These are phyloP conservation scores for Tanacetum coccineum DNA, from an alignment of 129 eudicot species.

Conservation along the genomic window DNA sequence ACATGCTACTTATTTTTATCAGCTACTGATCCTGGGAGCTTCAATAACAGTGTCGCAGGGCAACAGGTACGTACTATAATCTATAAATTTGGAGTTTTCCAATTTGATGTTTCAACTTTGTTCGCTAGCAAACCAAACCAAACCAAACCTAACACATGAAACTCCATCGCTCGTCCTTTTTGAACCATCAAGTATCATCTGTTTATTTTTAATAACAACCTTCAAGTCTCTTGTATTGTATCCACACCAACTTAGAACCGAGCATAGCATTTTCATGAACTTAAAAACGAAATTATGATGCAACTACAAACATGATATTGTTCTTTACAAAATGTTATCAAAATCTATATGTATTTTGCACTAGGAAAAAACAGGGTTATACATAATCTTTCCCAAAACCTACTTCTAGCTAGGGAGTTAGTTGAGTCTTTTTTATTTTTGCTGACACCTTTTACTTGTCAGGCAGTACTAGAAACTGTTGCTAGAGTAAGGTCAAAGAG, in stretches of 20 bases:
- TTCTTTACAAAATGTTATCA: not conserved
- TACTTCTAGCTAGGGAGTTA: too few species aligned
- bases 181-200: too few species aligned
- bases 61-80: slow-evolving; percentile 50
- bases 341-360: not conserved
- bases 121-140: slow-evolving; percentile 15
- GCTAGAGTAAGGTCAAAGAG: slow-evolving; percentile 93
- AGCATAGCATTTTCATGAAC: too few species aligned
- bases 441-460: slow-evolving; percentile 31
- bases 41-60: slow-evolving; percentile 78
- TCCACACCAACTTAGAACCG: too few species aligned
- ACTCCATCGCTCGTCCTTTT: slow-evolving; percentile 1
- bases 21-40: slow-evolving; percentile 77
- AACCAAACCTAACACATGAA: not conserved
- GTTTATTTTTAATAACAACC: too few species aligned
- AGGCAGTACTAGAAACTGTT: slow-evolving; percentile 96
- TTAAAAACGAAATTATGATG: too few species aligned
- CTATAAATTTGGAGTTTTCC: not conserved
- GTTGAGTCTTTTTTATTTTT: slow-evolving; percentile 18
- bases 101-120: slow-evolving; percentile 12
- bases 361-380: too few species aligned
- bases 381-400: too few species aligned
- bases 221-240: too few species aligned
- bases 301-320: not conserved
- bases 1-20: too few species aligned